These are phyloP conservation scores for Andrographis paniculata DNA, from an alignment of 305 asterid genomes.

Conservation along the genomic window DNA sequence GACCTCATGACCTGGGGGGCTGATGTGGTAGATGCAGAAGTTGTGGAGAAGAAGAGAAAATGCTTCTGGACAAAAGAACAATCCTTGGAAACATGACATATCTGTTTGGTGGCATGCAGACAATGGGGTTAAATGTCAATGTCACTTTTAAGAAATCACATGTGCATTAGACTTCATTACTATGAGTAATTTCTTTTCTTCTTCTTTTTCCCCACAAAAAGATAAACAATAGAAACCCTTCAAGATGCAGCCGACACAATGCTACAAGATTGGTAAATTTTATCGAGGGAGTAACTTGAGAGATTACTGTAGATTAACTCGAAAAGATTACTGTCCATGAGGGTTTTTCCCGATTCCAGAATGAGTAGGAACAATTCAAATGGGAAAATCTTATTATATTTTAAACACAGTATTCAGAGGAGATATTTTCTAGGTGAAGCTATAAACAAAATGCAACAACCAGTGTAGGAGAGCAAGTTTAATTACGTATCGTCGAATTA, in stretches of 20 bases:
- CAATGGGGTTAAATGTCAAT: slow-evolving; percentile 24
- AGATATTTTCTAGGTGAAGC: not conserved
- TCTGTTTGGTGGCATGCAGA: slow-evolving; percentile 40
- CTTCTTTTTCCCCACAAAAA: no score
- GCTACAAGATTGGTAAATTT: slow-evolving; percentile 1
- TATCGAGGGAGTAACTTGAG: slow-evolving; percentile 2
- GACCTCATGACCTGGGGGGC: slow-evolving; percentile 86
- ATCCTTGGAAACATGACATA: slow-evolving; percentile 66
- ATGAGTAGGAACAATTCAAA: not conserved
- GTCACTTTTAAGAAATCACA: slow-evolving; percentile 6
- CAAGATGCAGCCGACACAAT: slow-evolving; percentile 13
- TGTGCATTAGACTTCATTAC: slow-evolving; percentile 1
- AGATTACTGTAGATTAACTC: slow-evolving; percentile 2
- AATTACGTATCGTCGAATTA: no score
- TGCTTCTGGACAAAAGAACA: slow-evolving; percentile 63
- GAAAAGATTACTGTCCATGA: not conserved
- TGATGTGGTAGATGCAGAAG: slow-evolving; percentile 71
- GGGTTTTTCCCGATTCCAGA: slow-evolving; percentile 10
- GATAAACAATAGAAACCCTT: slow-evolving; percentile 13
- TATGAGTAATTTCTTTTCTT: no score
- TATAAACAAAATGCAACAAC: no score
- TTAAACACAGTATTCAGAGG: not conserved
- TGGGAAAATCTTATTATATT: not conserved
- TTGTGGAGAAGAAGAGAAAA: slow-evolving; percentile 71
- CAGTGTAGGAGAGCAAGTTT: no score